Conservation (phyloP, 192 early-diverging fungal species). For the Allomyces macrogynus region DNA sequence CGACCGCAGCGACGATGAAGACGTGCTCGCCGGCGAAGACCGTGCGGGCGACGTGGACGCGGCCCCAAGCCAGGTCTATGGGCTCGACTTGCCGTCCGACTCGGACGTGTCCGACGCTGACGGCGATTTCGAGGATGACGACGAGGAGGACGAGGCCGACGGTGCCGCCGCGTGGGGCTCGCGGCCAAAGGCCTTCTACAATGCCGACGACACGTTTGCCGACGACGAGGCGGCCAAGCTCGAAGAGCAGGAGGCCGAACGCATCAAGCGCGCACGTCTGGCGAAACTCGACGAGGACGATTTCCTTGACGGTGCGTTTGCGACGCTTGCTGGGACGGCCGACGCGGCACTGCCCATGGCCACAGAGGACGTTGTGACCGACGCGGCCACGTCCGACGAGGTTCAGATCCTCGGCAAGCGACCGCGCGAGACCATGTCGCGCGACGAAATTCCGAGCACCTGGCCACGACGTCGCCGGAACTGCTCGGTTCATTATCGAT, state of each 20-base stretch:
- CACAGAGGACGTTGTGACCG: neutral
- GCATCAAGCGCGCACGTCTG: neutral
- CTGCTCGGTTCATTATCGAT: neutral
- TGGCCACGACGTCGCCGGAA: neutral
- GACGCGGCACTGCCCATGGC: neutral
- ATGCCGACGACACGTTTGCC: slow-evolving; percentile 1
- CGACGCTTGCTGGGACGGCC: neutral
- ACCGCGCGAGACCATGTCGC: neutral
- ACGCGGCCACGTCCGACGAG: too few species aligned
- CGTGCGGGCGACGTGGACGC: neutral
- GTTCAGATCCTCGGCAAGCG: neutral
- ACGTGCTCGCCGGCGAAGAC: neutral
- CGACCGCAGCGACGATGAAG: neutral
- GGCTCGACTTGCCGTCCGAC: neutral
- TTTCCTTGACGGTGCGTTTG: neutral
- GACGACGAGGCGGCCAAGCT: neutral
- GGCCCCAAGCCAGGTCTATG: neutral
- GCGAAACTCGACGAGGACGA: neutral
- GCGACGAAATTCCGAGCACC: neutral
- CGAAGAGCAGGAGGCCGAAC: neutral
- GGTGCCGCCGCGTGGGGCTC: neutral
- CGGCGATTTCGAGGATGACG: neutral
- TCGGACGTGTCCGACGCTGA: neutral
- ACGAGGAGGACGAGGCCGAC: neutral
- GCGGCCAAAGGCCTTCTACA: neutral